Percentiles rank a stretch among this genome's conserved stretches.
Conservation (phyloP, 176 grass and related monocot genomes). For the Hordeum marinum region DNA sequence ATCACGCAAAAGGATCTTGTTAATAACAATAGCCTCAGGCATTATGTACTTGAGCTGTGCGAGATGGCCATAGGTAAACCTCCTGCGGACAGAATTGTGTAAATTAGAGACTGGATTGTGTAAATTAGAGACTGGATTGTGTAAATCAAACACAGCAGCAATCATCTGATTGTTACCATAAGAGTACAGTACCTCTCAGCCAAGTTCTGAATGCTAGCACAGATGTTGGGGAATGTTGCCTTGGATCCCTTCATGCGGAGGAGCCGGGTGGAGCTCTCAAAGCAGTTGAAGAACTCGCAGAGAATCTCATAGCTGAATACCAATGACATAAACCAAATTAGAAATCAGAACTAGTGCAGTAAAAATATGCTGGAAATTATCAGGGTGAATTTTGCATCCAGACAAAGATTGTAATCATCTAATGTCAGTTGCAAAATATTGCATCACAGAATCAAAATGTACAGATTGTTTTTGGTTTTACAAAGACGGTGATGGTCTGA, state of each 20-base stretch:
- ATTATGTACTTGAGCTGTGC: constrained; percentile 79
- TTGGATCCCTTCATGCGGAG: constrained; percentile 65
- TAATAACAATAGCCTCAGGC: constrained; percentile 61
- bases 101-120: background rate
- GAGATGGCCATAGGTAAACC: constrained; percentile 72
- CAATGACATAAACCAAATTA: background rate
- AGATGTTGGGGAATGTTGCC: constrained; percentile 66
- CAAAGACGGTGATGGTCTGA: background rate
- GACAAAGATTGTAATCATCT: background rate
- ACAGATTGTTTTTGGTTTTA: background rate
- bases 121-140: background rate
- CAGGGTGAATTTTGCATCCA: background rate
- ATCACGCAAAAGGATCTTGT: constrained; percentile 68
- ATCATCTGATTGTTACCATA: background rate
- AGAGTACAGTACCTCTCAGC: constrained; percentile 39
- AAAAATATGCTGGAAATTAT: background rate
- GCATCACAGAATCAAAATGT: background rate
- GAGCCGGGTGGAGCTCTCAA: constrained; percentile 72
- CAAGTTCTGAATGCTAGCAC: constrained; percentile 58
- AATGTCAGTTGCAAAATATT: background rate
- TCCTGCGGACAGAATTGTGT: constrained; percentile 35
- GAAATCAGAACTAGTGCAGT: background rate
- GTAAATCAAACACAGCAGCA: background rate
- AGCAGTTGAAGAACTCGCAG: constrained; percentile 77
- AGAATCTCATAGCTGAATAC: constrained; percentile 64